A percentile compares a stretch with the other conserved stretches of the same genome.
Evolutionary conservation across 73 alveolate species (phyloP).

Genomic region (Paramecium sonneborni): DNA sequence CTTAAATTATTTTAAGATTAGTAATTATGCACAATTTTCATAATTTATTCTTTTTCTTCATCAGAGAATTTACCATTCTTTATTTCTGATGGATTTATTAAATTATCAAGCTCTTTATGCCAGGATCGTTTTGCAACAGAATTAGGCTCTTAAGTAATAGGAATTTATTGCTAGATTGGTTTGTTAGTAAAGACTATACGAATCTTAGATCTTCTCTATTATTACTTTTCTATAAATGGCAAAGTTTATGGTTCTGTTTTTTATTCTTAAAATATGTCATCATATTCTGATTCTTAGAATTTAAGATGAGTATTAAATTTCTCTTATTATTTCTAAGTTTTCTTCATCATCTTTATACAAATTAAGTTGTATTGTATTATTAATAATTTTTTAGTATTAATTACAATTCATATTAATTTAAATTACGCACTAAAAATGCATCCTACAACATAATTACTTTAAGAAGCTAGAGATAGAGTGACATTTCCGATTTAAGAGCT

Average conservation of each 20-base stretch:
- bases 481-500: not conserved
- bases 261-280: not conserved
- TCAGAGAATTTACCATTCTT: not conserved
- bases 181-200: not conserved
- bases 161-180: not conserved
- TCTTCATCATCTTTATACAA: not conserved
- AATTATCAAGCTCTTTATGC: slow-evolving; percentile 15
- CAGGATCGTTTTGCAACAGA: not conserved
- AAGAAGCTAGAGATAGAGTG: slow-evolving; percentile 19
- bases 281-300: not conserved
- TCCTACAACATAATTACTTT: slow-evolving; percentile 35
- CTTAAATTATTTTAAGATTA: not conserved
- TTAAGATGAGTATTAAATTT: not conserved
- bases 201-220: not conserved
- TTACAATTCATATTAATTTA: not conserved
- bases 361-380: not conserved
- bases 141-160: not conserved
- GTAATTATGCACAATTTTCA: not conserved
- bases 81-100: not conserved
- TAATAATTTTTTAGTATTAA: not conserved
- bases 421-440: slow-evolving; percentile 51
- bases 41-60: not conserved
- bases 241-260: not conserved
- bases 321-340: not conserved
- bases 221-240: not conserved